These are phyloP conservation scores for Cercospora canescens DNA, from an alignment of 2,329 filamentous ascomycete species.

Conservation along the genomic window DNA sequence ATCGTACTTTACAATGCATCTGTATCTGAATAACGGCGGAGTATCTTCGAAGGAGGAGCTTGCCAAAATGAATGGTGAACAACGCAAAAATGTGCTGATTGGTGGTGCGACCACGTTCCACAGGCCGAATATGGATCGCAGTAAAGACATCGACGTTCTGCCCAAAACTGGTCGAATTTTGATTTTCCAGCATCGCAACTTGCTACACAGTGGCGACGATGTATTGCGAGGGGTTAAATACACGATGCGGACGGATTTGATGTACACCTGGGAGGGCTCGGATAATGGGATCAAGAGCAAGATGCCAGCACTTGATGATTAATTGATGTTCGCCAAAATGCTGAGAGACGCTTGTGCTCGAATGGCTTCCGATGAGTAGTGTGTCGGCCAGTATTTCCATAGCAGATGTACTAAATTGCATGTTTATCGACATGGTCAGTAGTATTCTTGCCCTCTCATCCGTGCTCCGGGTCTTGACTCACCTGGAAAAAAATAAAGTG, in stretches of 20 bases:
- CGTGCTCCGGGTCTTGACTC: constrained; percentile 38
- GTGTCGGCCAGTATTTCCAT: background rate
- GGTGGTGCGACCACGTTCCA: constrained; percentile 59
- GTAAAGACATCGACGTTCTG: constrained; percentile 43
- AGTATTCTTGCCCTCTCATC: constrained; percentile 40
- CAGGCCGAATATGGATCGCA: constrained; percentile 30
- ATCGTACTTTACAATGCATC: constrained; percentile 57
- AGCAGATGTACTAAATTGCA: background rate
- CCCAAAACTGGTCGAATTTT: constrained; percentile 55
- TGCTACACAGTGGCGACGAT: constrained; percentile 58
- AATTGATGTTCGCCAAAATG: background rate
- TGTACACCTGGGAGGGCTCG: constrained; percentile 46
- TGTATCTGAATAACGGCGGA: constrained; percentile 44
- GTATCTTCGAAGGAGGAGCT: constrained; percentile 18
- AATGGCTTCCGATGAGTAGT: background rate
- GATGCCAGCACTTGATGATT: constrained; percentile 17
- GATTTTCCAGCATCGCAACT: constrained; percentile 56
- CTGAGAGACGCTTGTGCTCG: background rate
- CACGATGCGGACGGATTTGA: constrained; percentile 57
- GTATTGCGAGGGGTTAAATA: constrained; percentile 56
- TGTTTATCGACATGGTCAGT: constrained; percentile 34
- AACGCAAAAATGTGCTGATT: constrained; percentile 38
- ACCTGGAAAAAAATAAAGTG: constrained; percentile 51
- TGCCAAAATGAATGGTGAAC: constrained; percentile 26
- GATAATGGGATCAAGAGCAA: constrained; percentile 15